Conservation (phyloP, 768 basidiomycete genomes). For the Pholiota microspora region DNA sequence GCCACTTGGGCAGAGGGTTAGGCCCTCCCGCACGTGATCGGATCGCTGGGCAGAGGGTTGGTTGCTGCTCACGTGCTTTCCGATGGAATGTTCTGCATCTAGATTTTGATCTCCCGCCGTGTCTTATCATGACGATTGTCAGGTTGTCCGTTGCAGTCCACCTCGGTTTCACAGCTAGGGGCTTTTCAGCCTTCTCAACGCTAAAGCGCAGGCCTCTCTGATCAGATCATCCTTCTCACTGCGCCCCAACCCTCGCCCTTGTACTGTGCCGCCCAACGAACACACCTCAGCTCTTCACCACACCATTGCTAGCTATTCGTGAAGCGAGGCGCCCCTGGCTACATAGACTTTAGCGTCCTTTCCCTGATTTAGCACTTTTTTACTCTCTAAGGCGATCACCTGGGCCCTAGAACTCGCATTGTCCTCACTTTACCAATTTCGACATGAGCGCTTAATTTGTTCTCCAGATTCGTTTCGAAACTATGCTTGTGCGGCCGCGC, state of each 20-base stretch:
- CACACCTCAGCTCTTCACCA: neutral
- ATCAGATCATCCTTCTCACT: slow-evolving; percentile 1
- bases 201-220: neutral
- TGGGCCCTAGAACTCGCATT: neutral
- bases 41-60: slow-evolving; percentile 46
- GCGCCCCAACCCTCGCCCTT: neutral
- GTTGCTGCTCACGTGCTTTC: slow-evolving; percentile 23
- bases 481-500: neutral
- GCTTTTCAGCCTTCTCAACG: neutral
- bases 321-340: neutral
- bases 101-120: neutral
- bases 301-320: neutral
- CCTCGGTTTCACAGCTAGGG: slow-evolving; percentile 2
- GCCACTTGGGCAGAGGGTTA: slow-evolving; percentile 72
- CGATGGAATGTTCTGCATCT: slow-evolving; percentile 20
- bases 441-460: neutral
- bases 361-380: neutral
- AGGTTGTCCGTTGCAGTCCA: slow-evolving; percentile 9
- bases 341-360: neutral
- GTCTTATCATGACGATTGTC: slow-evolving; percentile 25
- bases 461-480: neutral
- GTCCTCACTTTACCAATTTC: neutral
- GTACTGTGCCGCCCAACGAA: too few species aligned
- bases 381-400: neutral
- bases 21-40: slow-evolving; percentile 32